Percentiles rank a stretch among this genome's conserved stretches.
Conservation (phyloP, 805 yeast species). For the Maudiozyma barnettii region DNA sequence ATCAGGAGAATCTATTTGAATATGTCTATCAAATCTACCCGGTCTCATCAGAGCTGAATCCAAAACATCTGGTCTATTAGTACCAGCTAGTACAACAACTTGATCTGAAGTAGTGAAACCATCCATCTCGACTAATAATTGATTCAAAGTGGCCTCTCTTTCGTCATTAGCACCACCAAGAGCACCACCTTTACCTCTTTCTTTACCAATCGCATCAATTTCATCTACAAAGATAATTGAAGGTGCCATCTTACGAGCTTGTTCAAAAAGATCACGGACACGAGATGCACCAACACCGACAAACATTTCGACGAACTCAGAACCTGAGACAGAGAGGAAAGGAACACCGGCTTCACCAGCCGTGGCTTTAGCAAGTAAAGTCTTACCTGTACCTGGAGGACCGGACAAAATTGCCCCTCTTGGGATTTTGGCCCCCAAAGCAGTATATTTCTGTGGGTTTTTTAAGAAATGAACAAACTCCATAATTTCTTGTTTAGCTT, state of each 20-base stretch:
- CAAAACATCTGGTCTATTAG: slow-evolving; percentile 84
- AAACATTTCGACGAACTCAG: slow-evolving; percentile 95
- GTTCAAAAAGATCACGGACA: slow-evolving; percentile 84
- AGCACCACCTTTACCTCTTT: slow-evolving; percentile 62
- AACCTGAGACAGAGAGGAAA: slow-evolving; percentile 82
- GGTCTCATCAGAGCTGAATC: slow-evolving; percentile 89
- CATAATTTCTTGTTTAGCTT: slow-evolving; percentile 91
- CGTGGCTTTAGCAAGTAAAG: slow-evolving; percentile 84
- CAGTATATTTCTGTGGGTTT: slow-evolving; percentile 75
- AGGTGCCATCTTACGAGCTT: slow-evolving; percentile 86
- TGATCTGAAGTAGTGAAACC: slow-evolving; percentile 85
- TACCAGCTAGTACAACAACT: slow-evolving; percentile 90
- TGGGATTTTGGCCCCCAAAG: slow-evolving; percentile 87
- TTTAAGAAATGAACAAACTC: slow-evolving; percentile 87
- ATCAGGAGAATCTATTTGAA: slow-evolving; percentile 78
- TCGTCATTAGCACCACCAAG: slow-evolving; percentile 83
- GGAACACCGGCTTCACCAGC: slow-evolving; percentile 97
- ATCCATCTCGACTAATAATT: slow-evolving; percentile 90
- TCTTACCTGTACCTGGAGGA: slow-evolving; percentile 97
- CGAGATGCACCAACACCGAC: slow-evolving; percentile 95
- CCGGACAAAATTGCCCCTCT: slow-evolving; percentile 92
- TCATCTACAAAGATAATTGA: slow-evolving; percentile 87
- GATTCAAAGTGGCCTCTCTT: slow-evolving; percentile 87
- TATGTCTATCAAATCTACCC: slow-evolving; percentile 88
- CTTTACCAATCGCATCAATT: slow-evolving; percentile 92